Percentiles rank a stretch among this genome's conserved stretches.
These are phyloP conservation scores for Chlamydomonas sphaeroides DNA, from an alignment of 139 green algal species.

Conservation along the genomic window DNA sequence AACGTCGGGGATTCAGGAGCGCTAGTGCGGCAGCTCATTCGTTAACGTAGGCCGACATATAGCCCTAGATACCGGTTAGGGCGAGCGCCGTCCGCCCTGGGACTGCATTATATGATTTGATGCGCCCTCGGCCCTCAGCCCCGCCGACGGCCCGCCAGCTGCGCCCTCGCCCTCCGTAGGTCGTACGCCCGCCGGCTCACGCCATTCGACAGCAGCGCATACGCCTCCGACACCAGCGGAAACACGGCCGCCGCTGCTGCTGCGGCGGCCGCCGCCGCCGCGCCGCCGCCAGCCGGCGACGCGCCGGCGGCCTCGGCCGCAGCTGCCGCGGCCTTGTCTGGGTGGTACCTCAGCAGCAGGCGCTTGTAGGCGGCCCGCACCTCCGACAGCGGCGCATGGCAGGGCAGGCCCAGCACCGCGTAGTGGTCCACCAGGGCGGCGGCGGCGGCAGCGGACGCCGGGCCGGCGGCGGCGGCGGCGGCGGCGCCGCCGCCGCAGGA, in stretches of 20 bases:
- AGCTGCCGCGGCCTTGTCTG: constrained; percentile 60
- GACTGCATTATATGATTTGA: too few relatives aligned
- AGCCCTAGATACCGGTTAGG: too few relatives aligned
- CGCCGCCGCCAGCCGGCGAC: not conserved
- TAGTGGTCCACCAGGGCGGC: constrained; percentile 57
- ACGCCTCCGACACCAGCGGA: constrained; percentile 62
- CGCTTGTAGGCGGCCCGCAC: constrained; percentile 58
- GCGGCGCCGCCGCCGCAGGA: not conserved
- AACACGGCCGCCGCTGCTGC: constrained; percentile 58
- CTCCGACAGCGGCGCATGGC: constrained; percentile 39
- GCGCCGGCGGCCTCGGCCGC: not conserved
- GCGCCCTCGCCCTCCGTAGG: not conserved
- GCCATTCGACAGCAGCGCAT: constrained; percentile 58
- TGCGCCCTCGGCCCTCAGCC: too few relatives aligned
- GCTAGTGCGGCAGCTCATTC: too few relatives aligned
- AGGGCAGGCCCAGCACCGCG: constrained; percentile 55
- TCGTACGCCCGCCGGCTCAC: constrained; percentile 42
- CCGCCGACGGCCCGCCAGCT: not conserved
- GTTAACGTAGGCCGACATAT: too few relatives aligned
- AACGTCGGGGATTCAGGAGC: too few relatives aligned
- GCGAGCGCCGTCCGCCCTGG: too few relatives aligned
- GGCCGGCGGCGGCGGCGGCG: not conserved
- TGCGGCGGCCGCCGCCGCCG: constrained; percentile 3
- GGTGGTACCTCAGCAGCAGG: constrained; percentile 67
- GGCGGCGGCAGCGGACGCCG: not conserved